phyloP scores from a whole-genome alignment of 2,329 filamentous ascomycete genomes.

The Pochonia chlamydosporia region DNA sequence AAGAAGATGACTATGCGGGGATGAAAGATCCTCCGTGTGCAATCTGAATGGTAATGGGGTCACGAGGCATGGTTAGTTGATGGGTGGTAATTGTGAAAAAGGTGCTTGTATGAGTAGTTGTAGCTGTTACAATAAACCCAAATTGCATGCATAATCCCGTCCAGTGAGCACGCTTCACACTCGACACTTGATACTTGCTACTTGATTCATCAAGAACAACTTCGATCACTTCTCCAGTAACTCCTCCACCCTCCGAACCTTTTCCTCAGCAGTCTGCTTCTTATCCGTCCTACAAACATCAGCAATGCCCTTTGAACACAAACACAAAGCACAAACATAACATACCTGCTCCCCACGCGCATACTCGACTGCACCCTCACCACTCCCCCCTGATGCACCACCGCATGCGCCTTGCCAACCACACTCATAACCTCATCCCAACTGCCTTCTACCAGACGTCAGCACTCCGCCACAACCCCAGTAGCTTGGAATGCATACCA shows the following conservation, averaged over 20 bases:
- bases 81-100: not conserved
- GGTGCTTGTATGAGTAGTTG: not conserved
- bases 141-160: no score
- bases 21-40: no score
- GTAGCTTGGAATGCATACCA: no score
- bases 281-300: constrained; percentile 68
- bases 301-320: constrained; percentile 2
- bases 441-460: constrained; percentile 60
- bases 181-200: not conserved
- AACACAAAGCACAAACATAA: constrained; percentile 19
- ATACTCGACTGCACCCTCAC: constrained; percentile 85
- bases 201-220: not conserved
- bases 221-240: constrained; percentile 30
- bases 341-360: constrained; percentile 75
- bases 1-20: constrained; percentile 51
- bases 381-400: constrained; percentile 72
- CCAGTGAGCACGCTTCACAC: no score
- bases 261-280: constrained; percentile 73
- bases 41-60: no score
- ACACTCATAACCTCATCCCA: constrained; percentile 85
- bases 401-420: constrained; percentile 78
- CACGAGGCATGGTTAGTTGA: no score
- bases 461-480: no score
- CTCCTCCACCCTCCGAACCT: constrained; percentile 59
- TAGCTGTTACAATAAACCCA: not conserved